Evolutionary conservation across 225 moss, liverwort and hornwort species (phyloP), one percentile per base, ranked within the genome.

Genomic region (Antitrichia curtipendula): DNA sequence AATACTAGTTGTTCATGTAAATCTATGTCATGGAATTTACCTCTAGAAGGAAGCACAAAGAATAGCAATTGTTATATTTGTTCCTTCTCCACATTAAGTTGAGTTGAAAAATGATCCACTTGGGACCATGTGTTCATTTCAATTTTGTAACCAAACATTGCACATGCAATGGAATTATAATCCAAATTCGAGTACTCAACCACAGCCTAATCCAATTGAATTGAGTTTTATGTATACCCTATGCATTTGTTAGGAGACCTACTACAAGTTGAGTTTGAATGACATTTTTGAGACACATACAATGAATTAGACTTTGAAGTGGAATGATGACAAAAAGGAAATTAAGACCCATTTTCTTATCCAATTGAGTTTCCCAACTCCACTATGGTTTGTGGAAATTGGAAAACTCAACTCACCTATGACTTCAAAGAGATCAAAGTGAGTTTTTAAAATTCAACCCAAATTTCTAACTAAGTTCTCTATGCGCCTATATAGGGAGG

Each of bases 401-500:
- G n/a, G n/a, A n/a, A n/a, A n/a, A 68, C 3, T 68, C 23, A 68
- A 4, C 4, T 38, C 27, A 43, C 16, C 43, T 71, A 6, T 43
- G 43, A 16, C 4, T 27, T 16, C 16, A 28, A 25, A 71, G 16
- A 43, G 4, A 25, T n/a, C 2, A 4, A 43, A 6, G 27, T 27
- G 43, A 43, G 3, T 9, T 71, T 28, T 71, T 5, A 5, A 4
- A 43, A 71, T 4, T 40, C 15, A 43, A 71, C 10, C 6, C 9
- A 43, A 43, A 45, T 27, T 72, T 72, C 4, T 72, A 10, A 17
- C 0, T 28, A 1, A 72, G 4, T 28, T 17, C 0, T 45, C 3
- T 27, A 29, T 11, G 5, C 0, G 2, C 1, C 7, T 40, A 40
- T 24, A 1, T 0, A 0, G 3, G 3, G 29, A 72, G 13, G 45